Evolutionary conservation across 495 filamentous ascomycete species (phyloP), one percentile per base, ranked within the genome.

Genomic region (Aspergillus olivimuriae): DNA sequence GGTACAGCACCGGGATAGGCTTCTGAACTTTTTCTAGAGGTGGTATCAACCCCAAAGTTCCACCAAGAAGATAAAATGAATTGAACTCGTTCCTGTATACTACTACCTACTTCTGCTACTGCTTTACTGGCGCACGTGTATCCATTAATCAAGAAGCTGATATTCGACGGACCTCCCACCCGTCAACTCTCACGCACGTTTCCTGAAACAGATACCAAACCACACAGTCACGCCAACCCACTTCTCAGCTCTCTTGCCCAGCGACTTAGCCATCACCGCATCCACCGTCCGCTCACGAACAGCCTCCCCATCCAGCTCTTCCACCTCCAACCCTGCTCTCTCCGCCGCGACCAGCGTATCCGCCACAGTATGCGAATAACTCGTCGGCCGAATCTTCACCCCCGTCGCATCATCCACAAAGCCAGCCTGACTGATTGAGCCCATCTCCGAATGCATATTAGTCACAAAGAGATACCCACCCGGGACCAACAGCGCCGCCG

Each of bases 361-460:
- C 4, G 52, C 42, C 22, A 80, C 47, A 26, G 58, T 59, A 62
- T 87, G 74, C 18, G 65, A 72, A 60, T 75, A 86, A 58, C 80
- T 86, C 30, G 62, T 69, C 4, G 80, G 76, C 44, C 76, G 71
- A 11, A 87, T 69, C 62, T 87, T 87, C 34, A 65, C 61, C 21
- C 77, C 77, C 11, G 69, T 73, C 22, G 51, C 58, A 8, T 60
- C 56, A 55, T 80, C 80, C 38, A 83, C 70, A 54, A 87, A 87
- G 2, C 84, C 83, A 0, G 84, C 83, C 48, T 82, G 81, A 15
- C 74, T 77, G 6, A 75, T 66, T 34, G 50, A 43, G 3, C 82
- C 83, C 81, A 86, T 86, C 12, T 83, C 75, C 5, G 71, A 62
- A 53, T 87, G 84, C 84, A 87, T 87, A 56, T 86, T 87, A 3